Conservation (phyloP, 2,329 filamentous ascomycete genomes). For the Ramularia collo-cygni region DNA sequence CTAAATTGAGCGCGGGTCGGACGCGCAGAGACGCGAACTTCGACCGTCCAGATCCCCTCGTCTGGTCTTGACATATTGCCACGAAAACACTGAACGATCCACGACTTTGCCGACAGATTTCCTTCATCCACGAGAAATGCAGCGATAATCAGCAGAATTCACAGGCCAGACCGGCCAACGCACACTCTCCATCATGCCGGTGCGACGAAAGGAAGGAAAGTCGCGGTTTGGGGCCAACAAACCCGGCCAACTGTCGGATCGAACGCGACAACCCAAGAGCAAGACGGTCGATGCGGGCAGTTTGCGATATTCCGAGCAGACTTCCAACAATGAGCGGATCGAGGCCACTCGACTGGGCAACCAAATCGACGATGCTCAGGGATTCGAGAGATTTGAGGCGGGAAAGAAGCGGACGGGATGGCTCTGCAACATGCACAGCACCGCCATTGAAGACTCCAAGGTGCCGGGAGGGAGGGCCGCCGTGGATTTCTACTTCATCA, state of each 20-base stretch:
- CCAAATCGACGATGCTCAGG: constrained; percentile 89
- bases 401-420: constrained; percentile 81
- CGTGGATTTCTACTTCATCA: constrained; percentile 95
- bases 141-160: constrained; percentile 4
- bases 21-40: too few relatives aligned
- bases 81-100: too few relatives aligned
- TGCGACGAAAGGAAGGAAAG: constrained; percentile 34
- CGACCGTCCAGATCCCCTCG: too few relatives aligned
- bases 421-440: constrained; percentile 93
- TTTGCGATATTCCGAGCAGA: constrained; percentile 69
- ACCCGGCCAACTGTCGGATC: constrained; percentile 23
- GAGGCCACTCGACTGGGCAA: constrained; percentile 78
- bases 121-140: too few relatives aligned
- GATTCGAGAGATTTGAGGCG: constrained; percentile 84
- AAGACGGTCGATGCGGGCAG: constrained; percentile 76
- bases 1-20: too few relatives aligned
- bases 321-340: constrained; percentile 85
- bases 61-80: too few relatives aligned
- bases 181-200: constrained; percentile 34
- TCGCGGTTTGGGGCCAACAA: constrained; percentile 35
- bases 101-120: too few relatives aligned
- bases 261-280: constrained; percentile 43
- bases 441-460: constrained; percentile 75
- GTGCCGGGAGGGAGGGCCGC: constrained; percentile 78
- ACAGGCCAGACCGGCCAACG: constrained; percentile 6